Percentiles rank a stretch among this genome's conserved stretches.
Conservation (phyloP, 352 stramenopile species). For the Pilasporangium apinafurcum region DNA sequence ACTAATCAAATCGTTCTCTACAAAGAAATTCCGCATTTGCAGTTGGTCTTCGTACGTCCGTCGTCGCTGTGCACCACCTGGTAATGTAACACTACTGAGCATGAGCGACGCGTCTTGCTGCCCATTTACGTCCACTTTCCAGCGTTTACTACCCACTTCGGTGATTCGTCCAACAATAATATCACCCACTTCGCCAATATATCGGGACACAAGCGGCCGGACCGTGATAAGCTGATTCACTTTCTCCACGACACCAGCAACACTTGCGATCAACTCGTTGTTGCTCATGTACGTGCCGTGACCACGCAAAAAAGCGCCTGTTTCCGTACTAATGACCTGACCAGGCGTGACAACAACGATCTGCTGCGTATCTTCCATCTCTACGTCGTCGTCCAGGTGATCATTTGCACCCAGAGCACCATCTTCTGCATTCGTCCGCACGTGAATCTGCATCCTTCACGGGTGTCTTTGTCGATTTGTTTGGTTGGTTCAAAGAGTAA, state of each 20-base stretch:
- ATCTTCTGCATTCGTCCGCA: constrained; percentile 5
- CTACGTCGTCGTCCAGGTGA: constrained; percentile 1
- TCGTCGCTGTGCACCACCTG: constrained; percentile 93
- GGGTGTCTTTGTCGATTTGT: neutral
- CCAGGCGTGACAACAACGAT: constrained; percentile 70
- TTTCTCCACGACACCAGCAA: constrained; percentile 93
- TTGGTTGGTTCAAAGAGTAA: neutral
- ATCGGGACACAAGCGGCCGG: constrained; percentile 85
- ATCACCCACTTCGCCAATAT: constrained; percentile 95
- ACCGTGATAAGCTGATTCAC: constrained; percentile 96
- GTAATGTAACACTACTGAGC: constrained; percentile 93
- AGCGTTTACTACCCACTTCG: constrained; percentile 91
- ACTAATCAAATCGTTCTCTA: constrained; percentile 95
- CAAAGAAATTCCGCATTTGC: constrained; percentile 94
- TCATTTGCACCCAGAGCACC: constrained; percentile 6
- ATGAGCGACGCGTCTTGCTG: constrained; percentile 85
- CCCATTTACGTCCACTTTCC: constrained; percentile 92
- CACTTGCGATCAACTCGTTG: constrained; percentile 87
- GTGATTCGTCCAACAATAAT: constrained; percentile 94
- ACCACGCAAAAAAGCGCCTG: constrained; percentile 82
- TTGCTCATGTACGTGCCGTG: constrained; percentile 94
- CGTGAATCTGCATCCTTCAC: constrained; percentile 11
- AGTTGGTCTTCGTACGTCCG: constrained; percentile 96
- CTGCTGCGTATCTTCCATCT: constrained; percentile 25
- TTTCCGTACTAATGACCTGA: constrained; percentile 73